A percentile compares a stretch with the other conserved stretches of the same genome.
These are phyloP conservation scores for Thelephora aurantiotincta DNA, from an alignment of 768 basidiomycete species.

Conservation along the genomic window DNA sequence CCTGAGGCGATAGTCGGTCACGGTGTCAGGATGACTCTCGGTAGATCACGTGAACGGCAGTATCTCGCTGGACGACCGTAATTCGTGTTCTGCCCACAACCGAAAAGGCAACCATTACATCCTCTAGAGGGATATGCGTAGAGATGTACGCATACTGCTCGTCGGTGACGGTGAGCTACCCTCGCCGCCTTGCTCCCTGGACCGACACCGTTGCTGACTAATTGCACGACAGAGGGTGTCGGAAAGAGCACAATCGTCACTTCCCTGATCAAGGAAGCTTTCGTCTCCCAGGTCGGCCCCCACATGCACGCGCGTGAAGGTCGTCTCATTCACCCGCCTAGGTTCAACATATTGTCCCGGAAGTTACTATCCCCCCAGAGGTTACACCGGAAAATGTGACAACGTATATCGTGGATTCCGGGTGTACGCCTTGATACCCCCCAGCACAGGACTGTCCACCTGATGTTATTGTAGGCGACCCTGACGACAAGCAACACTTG, in stretches of 20 bases:
- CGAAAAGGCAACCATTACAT: too few species aligned
- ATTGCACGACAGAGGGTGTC: constrained; percentile 60
- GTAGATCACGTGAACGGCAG: too few species aligned
- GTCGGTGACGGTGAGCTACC: constrained; percentile 74
- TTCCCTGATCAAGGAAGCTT: constrained; percentile 92
- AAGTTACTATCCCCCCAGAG: constrained; percentile 95
- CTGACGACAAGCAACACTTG: constrained; percentile 76
- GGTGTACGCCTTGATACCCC: constrained; percentile 41
- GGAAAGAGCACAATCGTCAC: constrained; percentile 98
- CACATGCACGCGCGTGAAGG: not conserved
- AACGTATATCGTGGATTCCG: constrained; percentile 95
- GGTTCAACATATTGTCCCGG: constrained; percentile 93
- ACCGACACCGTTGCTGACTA: constrained; percentile 1
- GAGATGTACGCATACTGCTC: constrained; percentile 88
- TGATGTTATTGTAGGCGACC: constrained; percentile 41
- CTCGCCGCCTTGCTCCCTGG: constrained; percentile 1
- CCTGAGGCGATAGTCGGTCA: too few species aligned
- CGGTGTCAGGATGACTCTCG: too few species aligned
- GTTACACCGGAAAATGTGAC: constrained; percentile 97
- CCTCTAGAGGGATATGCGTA: constrained; percentile 41
- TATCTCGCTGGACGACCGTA: too few species aligned
- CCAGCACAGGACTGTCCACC: not conserved
- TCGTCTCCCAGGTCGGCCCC: constrained; percentile 64
- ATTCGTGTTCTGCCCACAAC: too few species aligned
- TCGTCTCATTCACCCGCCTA: constrained; percentile 17